Evolutionary conservation across 208 protist genomes (phyloP).

Genomic region (Trypanosomatidae sp.): DNA sequence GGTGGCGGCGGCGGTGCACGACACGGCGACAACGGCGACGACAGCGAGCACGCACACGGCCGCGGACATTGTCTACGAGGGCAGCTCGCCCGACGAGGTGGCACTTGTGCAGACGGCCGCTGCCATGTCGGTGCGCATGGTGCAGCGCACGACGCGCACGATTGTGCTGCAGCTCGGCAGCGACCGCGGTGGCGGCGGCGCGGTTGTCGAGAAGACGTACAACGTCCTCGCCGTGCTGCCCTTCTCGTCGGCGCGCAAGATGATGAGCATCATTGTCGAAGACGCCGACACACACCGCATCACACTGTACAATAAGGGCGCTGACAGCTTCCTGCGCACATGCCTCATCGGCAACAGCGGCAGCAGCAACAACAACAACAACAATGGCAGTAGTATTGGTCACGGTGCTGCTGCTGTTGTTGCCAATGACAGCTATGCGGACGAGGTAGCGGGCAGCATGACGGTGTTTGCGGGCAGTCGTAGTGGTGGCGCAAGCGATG

Average conservation of each 20-base stretch:
- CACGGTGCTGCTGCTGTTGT: no score
- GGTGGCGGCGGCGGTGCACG: no score
- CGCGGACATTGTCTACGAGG: constrained; percentile 66
- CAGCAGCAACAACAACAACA: not conserved
- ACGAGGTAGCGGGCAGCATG: no score
- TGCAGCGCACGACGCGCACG: constrained; percentile 32
- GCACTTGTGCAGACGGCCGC: constrained; percentile 82
- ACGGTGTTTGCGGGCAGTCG: no score
- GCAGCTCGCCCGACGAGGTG: constrained; percentile 88
- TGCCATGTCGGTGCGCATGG: constrained; percentile 44
- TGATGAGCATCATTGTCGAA: constrained; percentile 87
- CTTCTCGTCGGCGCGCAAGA: constrained; percentile 85
- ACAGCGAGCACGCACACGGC: constrained; percentile 7
- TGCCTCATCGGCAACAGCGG: constrained; percentile 12
- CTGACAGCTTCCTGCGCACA: constrained; percentile 61
- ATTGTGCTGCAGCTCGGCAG: constrained; percentile 18
- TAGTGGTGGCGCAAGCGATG: no score
- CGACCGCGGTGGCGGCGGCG: constrained; percentile 2
- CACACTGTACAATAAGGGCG: constrained; percentile 84
- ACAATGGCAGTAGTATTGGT: no score
- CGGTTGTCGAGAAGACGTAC: constrained; percentile 24
- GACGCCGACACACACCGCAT: constrained; percentile 41
- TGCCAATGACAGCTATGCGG: no score
- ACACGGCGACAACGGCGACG: no score
- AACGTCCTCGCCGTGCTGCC: constrained; percentile 77